Evolutionary conservation across 192 early-diverging fungal genomes (phyloP).

Genomic region (Kappamyces sp.): DNA sequence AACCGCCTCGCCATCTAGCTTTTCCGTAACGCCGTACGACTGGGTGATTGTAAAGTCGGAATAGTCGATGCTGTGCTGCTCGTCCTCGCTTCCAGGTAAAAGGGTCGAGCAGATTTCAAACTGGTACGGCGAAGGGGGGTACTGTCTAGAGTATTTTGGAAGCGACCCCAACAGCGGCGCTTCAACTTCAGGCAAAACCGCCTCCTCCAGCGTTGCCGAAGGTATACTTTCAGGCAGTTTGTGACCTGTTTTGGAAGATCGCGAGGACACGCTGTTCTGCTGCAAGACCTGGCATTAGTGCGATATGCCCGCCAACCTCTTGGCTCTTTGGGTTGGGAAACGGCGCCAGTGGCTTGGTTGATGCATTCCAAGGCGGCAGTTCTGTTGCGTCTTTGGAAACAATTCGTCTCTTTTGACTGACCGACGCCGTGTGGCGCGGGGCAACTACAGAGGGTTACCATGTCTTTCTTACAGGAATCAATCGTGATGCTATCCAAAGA

Average conservation of each 20-base stretch:
- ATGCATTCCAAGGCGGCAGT: slow-evolving; percentile 34
- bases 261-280: neutral
- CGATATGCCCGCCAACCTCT: neutral
- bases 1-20: slow-evolving; percentile 8
- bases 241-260: neutral
- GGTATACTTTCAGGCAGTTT: neutral
- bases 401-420: too few relatives aligned
- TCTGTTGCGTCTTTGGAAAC: slow-evolving; percentile 15
- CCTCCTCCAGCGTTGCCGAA: slow-evolving; percentile 9
- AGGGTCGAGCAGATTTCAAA: slow-evolving; percentile 27
- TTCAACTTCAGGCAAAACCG: slow-evolving; percentile 7
- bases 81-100: slow-evolving; percentile 27
- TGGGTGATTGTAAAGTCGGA: slow-evolving; percentile 22
- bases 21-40: slow-evolving; percentile 16
- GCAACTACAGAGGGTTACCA: too few relatives aligned
- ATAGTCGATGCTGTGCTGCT: slow-evolving; percentile 17
- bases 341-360: slow-evolving; percentile 10
- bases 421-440: too few relatives aligned
- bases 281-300: neutral
- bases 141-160: neutral
- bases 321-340: neutral
- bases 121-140: slow-evolving; percentile 39
- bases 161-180: too few relatives aligned
- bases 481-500: too few relatives aligned
- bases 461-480: too few relatives aligned